These are phyloP conservation scores for Laguncularia racemosa DNA, from an alignment of 345 rosid species.

Conservation along the genomic window DNA sequence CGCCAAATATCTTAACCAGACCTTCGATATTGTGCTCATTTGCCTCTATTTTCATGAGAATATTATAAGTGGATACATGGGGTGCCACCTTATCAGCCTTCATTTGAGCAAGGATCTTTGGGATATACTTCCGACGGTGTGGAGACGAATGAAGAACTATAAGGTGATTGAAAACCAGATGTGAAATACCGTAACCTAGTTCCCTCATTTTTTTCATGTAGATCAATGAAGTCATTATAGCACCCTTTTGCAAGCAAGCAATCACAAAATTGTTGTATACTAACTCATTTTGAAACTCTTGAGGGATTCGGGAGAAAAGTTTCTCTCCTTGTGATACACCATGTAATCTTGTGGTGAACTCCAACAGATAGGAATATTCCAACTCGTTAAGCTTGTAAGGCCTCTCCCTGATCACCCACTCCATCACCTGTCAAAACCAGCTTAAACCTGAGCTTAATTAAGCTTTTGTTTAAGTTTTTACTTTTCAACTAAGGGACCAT, in stretches of 20 bases:
- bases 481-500: neutral
- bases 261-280: conserved; percentile 83
- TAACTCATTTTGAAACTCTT: conserved; percentile 82
- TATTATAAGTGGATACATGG: conserved; percentile 81
- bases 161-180: conserved; percentile 77
- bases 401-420: conserved; percentile 89
- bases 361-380: conserved; percentile 78
- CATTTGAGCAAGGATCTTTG: conserved; percentile 69
- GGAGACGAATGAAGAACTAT: conserved; percentile 73
- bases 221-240: conserved; percentile 57
- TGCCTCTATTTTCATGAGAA: conserved; percentile 87
- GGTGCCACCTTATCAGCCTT: conserved; percentile 76
- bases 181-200: conserved; percentile 56
- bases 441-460: conserved; percentile 3
- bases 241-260: conserved; percentile 74
- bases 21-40: conserved; percentile 73
- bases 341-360: conserved; percentile 67
- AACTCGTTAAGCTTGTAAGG: conserved; percentile 75
- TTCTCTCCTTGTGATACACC: conserved; percentile 72
- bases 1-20: conserved; percentile 44
- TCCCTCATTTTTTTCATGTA: conserved; percentile 98
- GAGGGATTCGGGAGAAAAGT: conserved; percentile 59
- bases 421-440: conserved; percentile 60
- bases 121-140: conserved; percentile 52
- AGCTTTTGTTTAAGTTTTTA: neutral